Conservation (phyloP, 192 early-diverging fungal genomes). For the Coemansia sp. region DNA sequence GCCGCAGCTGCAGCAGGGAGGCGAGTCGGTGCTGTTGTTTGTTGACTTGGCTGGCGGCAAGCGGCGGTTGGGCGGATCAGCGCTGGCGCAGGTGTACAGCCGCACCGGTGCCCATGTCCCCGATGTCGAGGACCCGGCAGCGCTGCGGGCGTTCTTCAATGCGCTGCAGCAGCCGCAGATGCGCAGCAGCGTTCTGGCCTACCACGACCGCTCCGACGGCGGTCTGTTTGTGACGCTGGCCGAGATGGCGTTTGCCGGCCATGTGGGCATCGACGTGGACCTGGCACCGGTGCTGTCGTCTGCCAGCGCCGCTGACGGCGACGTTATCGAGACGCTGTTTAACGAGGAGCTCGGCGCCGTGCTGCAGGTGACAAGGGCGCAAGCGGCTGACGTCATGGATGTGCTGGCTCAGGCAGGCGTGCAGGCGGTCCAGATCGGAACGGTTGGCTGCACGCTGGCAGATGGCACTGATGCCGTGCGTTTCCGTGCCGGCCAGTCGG, state of each 20-base stretch:
- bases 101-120: slow-evolving; percentile 75
- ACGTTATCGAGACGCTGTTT: slow-evolving; percentile 69
- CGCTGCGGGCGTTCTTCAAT: slow-evolving; percentile 78
- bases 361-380: slow-evolving; percentile 70
- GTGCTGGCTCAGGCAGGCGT: slow-evolving; percentile 51
- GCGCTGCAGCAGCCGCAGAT: slow-evolving; percentile 55
- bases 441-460: slow-evolving; percentile 15
- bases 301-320: slow-evolving; percentile 30
- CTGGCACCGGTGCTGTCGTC: slow-evolving; percentile 39
- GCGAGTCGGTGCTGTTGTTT: slow-evolving; percentile 61
- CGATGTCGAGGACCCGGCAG: slow-evolving; percentile 75
- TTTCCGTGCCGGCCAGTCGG: slow-evolving; percentile 40
- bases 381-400: slow-evolving; percentile 56
- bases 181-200: slow-evolving; percentile 70
- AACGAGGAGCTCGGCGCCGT: slow-evolving; percentile 99
- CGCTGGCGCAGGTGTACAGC: slow-evolving; percentile 89
- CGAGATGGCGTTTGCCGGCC: slow-evolving; percentile 98
- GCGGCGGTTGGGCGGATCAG: slow-evolving; percentile 88
- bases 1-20: slow-evolving; percentile 69
- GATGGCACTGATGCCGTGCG: slow-evolving; percentile 48
- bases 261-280: slow-evolving; percentile 76
- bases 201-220: slow-evolving; percentile 99
- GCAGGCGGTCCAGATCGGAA: slow-evolving; percentile 59
- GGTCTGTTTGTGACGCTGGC: slow-evolving; percentile 87
- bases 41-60: slow-evolving; percentile 83